Percentiles rank a stretch among this genome's conserved stretches.
phyloP scores from a whole-genome alignment of 1,284 basidiomycete genomes.

The Paramarasmius palmivorus region DNA sequence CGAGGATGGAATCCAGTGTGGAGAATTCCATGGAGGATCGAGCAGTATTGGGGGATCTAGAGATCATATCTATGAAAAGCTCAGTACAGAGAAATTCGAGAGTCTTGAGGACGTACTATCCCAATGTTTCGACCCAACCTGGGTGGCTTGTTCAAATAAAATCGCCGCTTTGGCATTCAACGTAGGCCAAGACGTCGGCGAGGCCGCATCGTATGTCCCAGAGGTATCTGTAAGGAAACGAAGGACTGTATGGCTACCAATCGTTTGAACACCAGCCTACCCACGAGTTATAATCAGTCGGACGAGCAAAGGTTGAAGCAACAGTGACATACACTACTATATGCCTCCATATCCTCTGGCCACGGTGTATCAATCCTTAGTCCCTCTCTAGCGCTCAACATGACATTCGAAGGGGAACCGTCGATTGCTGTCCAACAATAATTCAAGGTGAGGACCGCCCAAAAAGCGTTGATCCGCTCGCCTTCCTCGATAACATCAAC shows the following conservation, averaged over 20 bases:
- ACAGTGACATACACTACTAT: constrained; percentile 2
- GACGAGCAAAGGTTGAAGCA: constrained; percentile 27
- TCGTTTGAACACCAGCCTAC: not conserved
- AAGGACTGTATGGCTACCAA: not conserved
- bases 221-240: constrained; percentile 1
- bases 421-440: constrained; percentile 29
- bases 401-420: constrained; percentile 20
- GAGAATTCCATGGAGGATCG: not conserved
- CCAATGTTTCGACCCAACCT: not conserved
- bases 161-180: constrained; percentile 7
- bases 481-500: constrained; percentile 29
- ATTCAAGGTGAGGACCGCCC: constrained; percentile 34
- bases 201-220: not conserved
- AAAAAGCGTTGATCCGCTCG: constrained; percentile 36
- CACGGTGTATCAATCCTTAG: constrained; percentile 34
- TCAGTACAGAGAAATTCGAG: not conserved
- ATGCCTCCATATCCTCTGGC: constrained; percentile 24
- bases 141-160: constrained; percentile 5
- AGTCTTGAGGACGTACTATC: not conserved
- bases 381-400: constrained; percentile 18
- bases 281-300: constrained; percentile 37
- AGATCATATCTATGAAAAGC: not conserved
- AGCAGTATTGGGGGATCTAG: not conserved
- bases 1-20: not conserved
- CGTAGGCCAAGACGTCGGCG: not conserved